Evolutionary conservation across 2,329 filamentous ascomycete species (phyloP).

Genomic region (Verticillium albo-atrum): DNA sequence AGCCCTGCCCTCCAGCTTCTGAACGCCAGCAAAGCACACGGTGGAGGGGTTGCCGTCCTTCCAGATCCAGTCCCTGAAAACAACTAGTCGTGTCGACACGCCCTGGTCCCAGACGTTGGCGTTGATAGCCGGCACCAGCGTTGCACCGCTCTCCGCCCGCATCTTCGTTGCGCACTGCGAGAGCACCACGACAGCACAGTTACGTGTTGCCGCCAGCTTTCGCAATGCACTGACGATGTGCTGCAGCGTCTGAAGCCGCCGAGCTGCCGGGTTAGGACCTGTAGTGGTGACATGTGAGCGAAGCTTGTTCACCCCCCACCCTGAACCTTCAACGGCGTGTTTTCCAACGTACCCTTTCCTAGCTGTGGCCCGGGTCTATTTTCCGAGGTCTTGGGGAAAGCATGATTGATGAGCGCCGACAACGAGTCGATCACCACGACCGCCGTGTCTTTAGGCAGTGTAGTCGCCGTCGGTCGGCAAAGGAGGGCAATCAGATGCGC

Average conservation of each 20-base stretch:
- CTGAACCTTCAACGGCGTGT: background rate
- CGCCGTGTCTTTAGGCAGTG: slow-evolving; percentile 58
- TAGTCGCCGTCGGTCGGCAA: slow-evolving; percentile 57
- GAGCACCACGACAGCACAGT: slow-evolving; percentile 70
- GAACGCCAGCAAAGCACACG: slow-evolving; percentile 57
- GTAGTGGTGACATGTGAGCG: slow-evolving; percentile 1
- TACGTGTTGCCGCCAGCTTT: slow-evolving; percentile 68
- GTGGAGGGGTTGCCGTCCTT: slow-evolving; percentile 39
- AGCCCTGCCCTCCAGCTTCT: slow-evolving; percentile 57
- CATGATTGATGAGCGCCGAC: slow-evolving; percentile 70
- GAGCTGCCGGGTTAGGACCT: slow-evolving; percentile 33
- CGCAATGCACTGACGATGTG: slow-evolving; percentile 66
- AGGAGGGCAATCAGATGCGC: slow-evolving; percentile 73
- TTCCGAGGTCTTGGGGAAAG: slow-evolving; percentile 62
- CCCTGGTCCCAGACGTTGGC: slow-evolving; percentile 76
- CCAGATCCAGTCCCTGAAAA: slow-evolving; percentile 75
- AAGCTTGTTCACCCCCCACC: background rate
- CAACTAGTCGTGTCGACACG: slow-evolving; percentile 65
- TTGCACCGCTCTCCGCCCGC: slow-evolving; percentile 59
- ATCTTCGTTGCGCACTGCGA: slow-evolving; percentile 83
- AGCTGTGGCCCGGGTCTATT: slow-evolving; percentile 8
- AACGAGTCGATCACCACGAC: slow-evolving; percentile 76
- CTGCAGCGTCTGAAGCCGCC: slow-evolving; percentile 50
- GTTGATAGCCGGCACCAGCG: slow-evolving; percentile 70
- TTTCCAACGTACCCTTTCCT: background rate